Percentiles rank a stretch among this genome's conserved stretches.
phyloP scores from a whole-genome alignment of 2,329 filamentous ascomycete species.

The Colletotrichum neosansevieriae region DNA sequence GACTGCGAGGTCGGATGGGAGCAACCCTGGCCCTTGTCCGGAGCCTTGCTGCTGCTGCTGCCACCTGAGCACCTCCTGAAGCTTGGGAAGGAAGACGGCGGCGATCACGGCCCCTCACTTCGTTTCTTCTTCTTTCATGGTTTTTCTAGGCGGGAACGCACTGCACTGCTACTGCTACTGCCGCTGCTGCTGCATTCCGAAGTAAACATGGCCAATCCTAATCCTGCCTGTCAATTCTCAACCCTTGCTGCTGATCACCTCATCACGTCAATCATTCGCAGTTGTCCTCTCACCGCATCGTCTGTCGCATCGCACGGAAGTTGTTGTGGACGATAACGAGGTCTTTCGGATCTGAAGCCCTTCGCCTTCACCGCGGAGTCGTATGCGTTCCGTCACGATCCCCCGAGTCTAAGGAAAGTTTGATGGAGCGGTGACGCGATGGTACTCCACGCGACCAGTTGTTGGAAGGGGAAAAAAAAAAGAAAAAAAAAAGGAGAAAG shows the following conservation, averaged over 20 bases:
- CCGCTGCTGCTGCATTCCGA: not conserved
- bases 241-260: constrained; percentile 2
- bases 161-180: not conserved
- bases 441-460: not conserved
- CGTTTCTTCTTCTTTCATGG: not conserved
- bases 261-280: constrained; percentile 8
- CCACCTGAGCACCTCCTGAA: constrained; percentile 26
- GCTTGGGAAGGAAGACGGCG: constrained; percentile 2
- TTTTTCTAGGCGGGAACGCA: not conserved
- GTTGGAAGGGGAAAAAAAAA: not conserved
- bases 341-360: not conserved
- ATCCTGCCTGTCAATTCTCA: not conserved
- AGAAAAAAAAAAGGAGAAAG: not conserved
- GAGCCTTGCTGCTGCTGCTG: constrained; percentile 1
- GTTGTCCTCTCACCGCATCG: constrained; percentile 6
- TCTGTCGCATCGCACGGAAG: constrained; percentile 2
- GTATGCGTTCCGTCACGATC: constrained; percentile 8
- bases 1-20: not conserved
- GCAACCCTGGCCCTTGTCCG: constrained; percentile 11
- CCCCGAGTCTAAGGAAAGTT: constrained; percentile 10
- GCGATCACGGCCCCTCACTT: constrained; percentile 1
- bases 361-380: constrained; percentile 4
- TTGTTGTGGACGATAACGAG: not conserved
- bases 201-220: not conserved
- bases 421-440: constrained; percentile 22